Evolutionary conservation across 2,329 filamentous ascomycete species (phyloP).

Genomic region (Fusarium globosum): DNA sequence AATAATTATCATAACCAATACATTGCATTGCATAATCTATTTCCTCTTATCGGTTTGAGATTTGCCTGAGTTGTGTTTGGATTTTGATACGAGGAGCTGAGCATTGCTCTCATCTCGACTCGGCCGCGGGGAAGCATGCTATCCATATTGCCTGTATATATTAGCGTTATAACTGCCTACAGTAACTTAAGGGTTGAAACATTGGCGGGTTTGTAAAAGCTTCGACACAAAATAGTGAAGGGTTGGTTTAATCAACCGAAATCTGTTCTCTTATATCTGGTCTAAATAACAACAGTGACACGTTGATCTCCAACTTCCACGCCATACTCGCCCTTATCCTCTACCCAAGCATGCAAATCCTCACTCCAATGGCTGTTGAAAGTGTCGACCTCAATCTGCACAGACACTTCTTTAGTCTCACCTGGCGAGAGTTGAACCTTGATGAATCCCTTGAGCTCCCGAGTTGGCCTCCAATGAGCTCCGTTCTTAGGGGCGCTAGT

Average conservation of each 20-base stretch:
- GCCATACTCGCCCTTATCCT: neutral
- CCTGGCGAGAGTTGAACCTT: conserved; percentile 3
- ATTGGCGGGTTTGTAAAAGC: too few species aligned
- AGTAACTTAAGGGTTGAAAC: fast-evolving
- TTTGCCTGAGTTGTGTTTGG: fast-evolving
- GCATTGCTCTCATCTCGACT: too few species aligned
- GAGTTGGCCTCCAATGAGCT: conserved; percentile 19
- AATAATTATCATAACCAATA: fast-evolving
- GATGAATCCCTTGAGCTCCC: conserved; percentile 26
- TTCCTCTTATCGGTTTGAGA: fast-evolving
- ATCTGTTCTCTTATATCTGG: fast-evolving
- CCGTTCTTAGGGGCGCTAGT: neutral
- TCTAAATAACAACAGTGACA: neutral
- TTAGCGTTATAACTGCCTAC: fast-evolving
- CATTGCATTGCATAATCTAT: fast-evolving
- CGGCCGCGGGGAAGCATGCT: neutral
- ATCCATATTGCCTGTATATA: fast-evolving
- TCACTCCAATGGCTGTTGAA: neutral
- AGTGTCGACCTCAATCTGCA: conserved; percentile 40
- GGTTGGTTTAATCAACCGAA: fast-evolving
- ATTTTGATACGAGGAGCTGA: too few species aligned
- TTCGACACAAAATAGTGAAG: neutral
- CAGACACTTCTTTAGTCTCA: conserved; percentile 48
- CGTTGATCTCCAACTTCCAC: neutral
- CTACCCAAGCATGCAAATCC: neutral